phyloP scores from a whole-genome alignment of 805 yeast species.

The Ogataea chonburiensis region DNA sequence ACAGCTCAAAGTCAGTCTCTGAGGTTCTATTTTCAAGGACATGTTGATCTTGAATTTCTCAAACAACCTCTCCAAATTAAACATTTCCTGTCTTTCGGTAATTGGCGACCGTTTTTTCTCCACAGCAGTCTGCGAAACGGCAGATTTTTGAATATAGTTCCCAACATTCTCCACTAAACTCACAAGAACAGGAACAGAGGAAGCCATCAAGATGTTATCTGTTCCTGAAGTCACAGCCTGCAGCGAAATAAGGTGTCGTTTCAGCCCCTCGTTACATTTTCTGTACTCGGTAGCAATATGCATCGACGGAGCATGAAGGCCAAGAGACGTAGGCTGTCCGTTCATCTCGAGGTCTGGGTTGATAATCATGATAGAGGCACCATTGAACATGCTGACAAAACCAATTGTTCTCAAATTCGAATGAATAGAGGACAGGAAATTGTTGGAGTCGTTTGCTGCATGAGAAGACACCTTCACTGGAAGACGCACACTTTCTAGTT shows the following conservation, averaged over 20 bases:
- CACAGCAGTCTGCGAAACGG: background rate
- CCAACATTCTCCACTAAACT: slow-evolving; percentile 56
- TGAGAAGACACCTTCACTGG: slow-evolving; percentile 1
- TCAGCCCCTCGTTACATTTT: slow-evolving; percentile 34
- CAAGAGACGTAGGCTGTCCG: slow-evolving; percentile 49
- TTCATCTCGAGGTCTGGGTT: slow-evolving; percentile 43
- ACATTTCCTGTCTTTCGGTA: slow-evolving; percentile 11
- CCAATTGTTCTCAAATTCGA: slow-evolving; percentile 39
- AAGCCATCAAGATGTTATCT: slow-evolving; percentile 64
- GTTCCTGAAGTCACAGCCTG: slow-evolving; percentile 68
- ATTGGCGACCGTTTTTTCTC: background rate
- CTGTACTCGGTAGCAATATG: slow-evolving; percentile 54
- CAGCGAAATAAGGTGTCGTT: slow-evolving; percentile 45
- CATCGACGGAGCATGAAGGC: slow-evolving; percentile 74
- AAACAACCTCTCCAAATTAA: slow-evolving; percentile 45
- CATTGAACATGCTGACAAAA: slow-evolving; percentile 60
- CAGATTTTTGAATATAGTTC: slow-evolving; percentile 40
- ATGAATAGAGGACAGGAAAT: slow-evolving; percentile 6
- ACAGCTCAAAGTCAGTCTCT: slow-evolving; percentile 77
- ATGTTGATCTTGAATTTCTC: slow-evolving; percentile 59
- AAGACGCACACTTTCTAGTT: slow-evolving; percentile 11
- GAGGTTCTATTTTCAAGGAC: slow-evolving; percentile 66
- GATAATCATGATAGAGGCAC: slow-evolving; percentile 58
- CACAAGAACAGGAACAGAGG: slow-evolving; percentile 73
- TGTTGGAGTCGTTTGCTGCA: slow-evolving; percentile 7